Evolutionary conservation across 2,329 filamentous ascomycete species (phyloP).

Genomic region (Cladorrhinum sp.): DNA sequence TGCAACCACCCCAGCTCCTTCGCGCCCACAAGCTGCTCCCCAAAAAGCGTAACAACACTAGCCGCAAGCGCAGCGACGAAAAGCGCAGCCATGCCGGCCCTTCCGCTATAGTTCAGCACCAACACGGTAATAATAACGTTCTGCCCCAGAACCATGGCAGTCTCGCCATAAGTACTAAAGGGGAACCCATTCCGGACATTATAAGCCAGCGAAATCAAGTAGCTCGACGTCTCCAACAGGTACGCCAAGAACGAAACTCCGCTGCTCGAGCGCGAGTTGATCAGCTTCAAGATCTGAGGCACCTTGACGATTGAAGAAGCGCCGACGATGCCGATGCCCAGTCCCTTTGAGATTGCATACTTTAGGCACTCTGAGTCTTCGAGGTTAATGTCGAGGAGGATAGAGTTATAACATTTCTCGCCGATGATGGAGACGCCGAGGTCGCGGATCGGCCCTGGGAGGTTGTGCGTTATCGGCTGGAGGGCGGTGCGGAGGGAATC

Average conservation of each 20-base stretch:
- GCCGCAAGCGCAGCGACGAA: slow-evolving; percentile 76
- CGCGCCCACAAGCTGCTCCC: slow-evolving; percentile 60
- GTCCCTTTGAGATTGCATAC: slow-evolving; percentile 84
- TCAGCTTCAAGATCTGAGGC: slow-evolving; percentile 91
- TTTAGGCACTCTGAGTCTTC: slow-evolving; percentile 77
- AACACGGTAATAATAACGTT: slow-evolving; percentile 86
- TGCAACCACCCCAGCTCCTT: slow-evolving; percentile 71
- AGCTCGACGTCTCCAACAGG: slow-evolving; percentile 83
- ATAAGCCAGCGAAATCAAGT: slow-evolving; percentile 88
- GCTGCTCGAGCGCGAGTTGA: slow-evolving; percentile 73
- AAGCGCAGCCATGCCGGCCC: slow-evolving; percentile 63
- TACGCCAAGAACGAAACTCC: slow-evolving; percentile 90
- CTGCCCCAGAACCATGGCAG: slow-evolving; percentile 84
- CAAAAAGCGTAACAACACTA: slow-evolving; percentile 68
- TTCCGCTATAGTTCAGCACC: slow-evolving; percentile 79
- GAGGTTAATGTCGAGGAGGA: slow-evolving; percentile 81
- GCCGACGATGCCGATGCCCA: slow-evolving; percentile 90
- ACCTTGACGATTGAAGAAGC: slow-evolving; percentile 92
- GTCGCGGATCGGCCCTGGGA: slow-evolving; percentile 72
- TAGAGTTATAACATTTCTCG: slow-evolving; percentile 75
- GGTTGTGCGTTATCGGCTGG: slow-evolving; percentile 67
- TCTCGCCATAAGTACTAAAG: slow-evolving; percentile 96
- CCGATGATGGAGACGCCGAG: slow-evolving; percentile 78
- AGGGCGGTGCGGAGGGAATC: slow-evolving; percentile 60
- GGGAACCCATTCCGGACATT: slow-evolving; percentile 88